These are phyloP conservation scores for Nakazawaea laoshanensis DNA, from an alignment of 805 yeast species.

Conservation along the genomic window DNA sequence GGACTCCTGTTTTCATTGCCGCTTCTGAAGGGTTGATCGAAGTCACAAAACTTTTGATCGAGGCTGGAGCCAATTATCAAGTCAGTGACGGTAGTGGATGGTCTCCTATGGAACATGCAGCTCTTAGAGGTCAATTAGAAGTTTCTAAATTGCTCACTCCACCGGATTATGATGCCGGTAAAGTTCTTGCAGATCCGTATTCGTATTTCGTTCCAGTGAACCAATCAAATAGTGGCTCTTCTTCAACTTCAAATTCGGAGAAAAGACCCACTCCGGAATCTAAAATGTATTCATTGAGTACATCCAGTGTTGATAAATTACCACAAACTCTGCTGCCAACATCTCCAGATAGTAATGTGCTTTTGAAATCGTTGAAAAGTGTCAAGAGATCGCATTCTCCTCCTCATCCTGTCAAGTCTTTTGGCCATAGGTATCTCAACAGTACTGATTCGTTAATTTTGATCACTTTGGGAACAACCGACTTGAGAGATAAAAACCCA, in stretches of 20 bases:
- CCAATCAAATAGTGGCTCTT: not conserved
- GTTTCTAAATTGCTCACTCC: constrained; percentile 60
- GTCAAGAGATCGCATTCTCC: constrained; percentile 17
- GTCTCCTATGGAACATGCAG: constrained; percentile 97
- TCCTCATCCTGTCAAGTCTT: constrained; percentile 62
- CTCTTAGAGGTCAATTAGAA: constrained; percentile 75
- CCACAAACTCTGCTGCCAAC: constrained; percentile 10
- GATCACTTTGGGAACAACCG: constrained; percentile 82
- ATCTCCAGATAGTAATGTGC: not conserved
- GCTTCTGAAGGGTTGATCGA: constrained; percentile 73
- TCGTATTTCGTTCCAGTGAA: constrained; percentile 8
- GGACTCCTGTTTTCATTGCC: constrained; percentile 91
- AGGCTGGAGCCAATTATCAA: constrained; percentile 43
- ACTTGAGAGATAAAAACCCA: constrained; percentile 46
- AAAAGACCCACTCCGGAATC: constrained; percentile 5
- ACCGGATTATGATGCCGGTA: constrained; percentile 25
- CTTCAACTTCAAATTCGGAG: not conserved
- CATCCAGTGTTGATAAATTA: constrained; percentile 15
- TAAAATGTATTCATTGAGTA: constrained; percentile 8
- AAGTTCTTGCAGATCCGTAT: constrained; percentile 9
- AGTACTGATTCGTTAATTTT: constrained; percentile 62
- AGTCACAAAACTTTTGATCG: constrained; percentile 47
- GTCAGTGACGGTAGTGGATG: constrained; percentile 80
- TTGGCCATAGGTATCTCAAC: constrained; percentile 73
- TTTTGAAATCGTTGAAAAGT: constrained; percentile 10